Base-by-base conservation (phyloP, 768 basidiomycete species). In the Boletus huronensis region DNA sequence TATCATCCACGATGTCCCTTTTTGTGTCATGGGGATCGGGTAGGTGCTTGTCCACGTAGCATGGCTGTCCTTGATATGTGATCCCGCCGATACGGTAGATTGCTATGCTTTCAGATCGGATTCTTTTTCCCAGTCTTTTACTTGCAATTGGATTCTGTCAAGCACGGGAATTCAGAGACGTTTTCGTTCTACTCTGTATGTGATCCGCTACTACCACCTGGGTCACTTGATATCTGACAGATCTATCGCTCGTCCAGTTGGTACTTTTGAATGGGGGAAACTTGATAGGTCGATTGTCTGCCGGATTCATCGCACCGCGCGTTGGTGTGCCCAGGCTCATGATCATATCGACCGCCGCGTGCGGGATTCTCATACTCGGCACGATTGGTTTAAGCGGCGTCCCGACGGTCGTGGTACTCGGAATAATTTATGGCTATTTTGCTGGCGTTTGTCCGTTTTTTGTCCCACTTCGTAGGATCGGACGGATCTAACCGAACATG, bases 141-240 rank as follows among this genome's bases (percentile, higher is more conserved):
- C n/a, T n/a, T n/a, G n/a, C n/a, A n/a, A n/a, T n/a, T n/a, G n/a
- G n/a, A n/a, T 53, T 74, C 82, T 0, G 70, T 79, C 28, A 66
- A 72, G 45, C 80, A 80, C 50, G 76, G 77, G 0, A 72, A 81
- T 36, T 65, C 70, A n/a, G 64, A 73, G 9, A 69, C n/a, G n/a
- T n/a, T n/a, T n/a, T n/a, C n/a, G n/a, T n/a, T n/a, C 55, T 83
- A 84, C 54, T 77, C 76, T 29, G 83, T 84, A 53, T 8, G 66
- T 48, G 25, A 51, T 25, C 16, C 32, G 9, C 19, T 42, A 42
- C 31, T 39, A 32, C 21, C n/a, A 9, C 28, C 5, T 32, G 21
- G 14, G 9, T 31, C n/a, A 26, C 10, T 23, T 25, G 36, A 35
- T 39, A 14, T 19, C 44, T 39, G 34, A 51, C 29, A 16, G 35